Percentiles rank a stretch among this genome's conserved stretches.
phyloP scores from a whole-genome alignment of 2,329 filamentous ascomycete species.

The Cryphonectria carpinicola region DNA sequence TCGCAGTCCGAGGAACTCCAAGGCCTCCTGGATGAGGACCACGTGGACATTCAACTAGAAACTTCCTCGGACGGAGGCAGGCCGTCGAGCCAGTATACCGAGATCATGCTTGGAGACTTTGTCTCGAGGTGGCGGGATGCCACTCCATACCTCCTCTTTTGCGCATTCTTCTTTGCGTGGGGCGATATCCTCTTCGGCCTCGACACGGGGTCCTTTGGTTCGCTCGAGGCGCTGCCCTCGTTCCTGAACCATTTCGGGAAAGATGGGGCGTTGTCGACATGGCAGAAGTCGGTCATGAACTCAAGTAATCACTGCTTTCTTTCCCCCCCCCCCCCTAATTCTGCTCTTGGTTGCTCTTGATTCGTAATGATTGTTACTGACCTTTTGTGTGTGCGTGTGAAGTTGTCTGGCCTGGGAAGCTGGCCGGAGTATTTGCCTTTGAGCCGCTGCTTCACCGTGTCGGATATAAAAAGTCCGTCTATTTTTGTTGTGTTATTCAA shows the following conservation, averaged over 20 bases:
- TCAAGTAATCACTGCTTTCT: slow-evolving; percentile 3
- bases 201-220: slow-evolving; percentile 20
- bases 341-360: not conserved
- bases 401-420: slow-evolving; percentile 21
- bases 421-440: slow-evolving; percentile 8
- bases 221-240: slow-evolving; percentile 16
- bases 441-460: slow-evolving; percentile 21
- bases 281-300: slow-evolving; percentile 18
- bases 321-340: not conserved
- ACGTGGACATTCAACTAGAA: not conserved
- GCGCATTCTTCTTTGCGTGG: slow-evolving; percentile 27
- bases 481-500: slow-evolving; percentile 8
- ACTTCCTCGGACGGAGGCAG: not conserved
- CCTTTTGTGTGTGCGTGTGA: not conserved
- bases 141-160: slow-evolving; percentile 31
- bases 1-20: not conserved
- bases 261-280: slow-evolving; percentile 1
- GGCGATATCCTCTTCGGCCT: slow-evolving; percentile 31
- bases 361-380: not conserved
- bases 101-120: not conserved
- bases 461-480: slow-evolving; percentile 20
- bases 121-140: slow-evolving; percentile 19
- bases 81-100: not conserved
- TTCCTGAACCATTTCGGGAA: slow-evolving; percentile 15
- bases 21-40: not conserved